Percentiles rank a stretch among this genome's conserved stretches.
Conservation (phyloP, 2,329 filamentous ascomycete genomes). For the Penicillium sclerotiorum region DNA sequence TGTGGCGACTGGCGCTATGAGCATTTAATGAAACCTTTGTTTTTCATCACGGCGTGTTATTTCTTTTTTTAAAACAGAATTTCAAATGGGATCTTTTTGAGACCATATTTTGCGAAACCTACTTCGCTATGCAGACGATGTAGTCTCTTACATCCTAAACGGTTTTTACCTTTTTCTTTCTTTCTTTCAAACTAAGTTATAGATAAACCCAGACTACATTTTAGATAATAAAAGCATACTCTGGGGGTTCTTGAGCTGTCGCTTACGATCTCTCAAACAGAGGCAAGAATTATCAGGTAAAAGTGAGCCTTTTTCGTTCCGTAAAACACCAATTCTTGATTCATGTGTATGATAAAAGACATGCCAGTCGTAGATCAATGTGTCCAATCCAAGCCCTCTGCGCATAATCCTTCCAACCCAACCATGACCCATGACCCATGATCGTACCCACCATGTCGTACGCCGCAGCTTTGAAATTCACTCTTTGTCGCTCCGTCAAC, state of each 20-base stretch:
- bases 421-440: conserved; percentile 10
- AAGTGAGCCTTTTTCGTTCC: too few species aligned
- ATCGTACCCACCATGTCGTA: conserved; percentile 12
- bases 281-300: too few species aligned
- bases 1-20: conserved; percentile 25
- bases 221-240: too few species aligned
- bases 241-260: too few species aligned
- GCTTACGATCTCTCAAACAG: too few species aligned
- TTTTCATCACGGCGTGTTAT: conserved; percentile 26
- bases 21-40: conserved; percentile 30
- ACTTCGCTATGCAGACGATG: too few species aligned
- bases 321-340: conserved; percentile 20
- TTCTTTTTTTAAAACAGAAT: conserved; percentile 19
- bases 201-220: too few species aligned
- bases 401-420: too few species aligned
- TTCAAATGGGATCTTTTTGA: conserved; percentile 21
- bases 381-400: conserved; percentile 7
- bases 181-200: not conserved
- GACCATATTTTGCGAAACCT: not conserved
- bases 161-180: not conserved
- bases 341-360: conserved; percentile 18
- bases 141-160: too few species aligned
- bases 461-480: conserved; percentile 14
- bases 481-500: conserved; percentile 4
- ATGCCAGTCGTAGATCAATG: conserved; percentile 13